A percentile compares a stretch with the other conserved stretches of the same genome.
These are phyloP conservation scores for Nymphaea colorata DNA, from an alignment of 164 flowering plant species.

Conservation along the genomic window DNA sequence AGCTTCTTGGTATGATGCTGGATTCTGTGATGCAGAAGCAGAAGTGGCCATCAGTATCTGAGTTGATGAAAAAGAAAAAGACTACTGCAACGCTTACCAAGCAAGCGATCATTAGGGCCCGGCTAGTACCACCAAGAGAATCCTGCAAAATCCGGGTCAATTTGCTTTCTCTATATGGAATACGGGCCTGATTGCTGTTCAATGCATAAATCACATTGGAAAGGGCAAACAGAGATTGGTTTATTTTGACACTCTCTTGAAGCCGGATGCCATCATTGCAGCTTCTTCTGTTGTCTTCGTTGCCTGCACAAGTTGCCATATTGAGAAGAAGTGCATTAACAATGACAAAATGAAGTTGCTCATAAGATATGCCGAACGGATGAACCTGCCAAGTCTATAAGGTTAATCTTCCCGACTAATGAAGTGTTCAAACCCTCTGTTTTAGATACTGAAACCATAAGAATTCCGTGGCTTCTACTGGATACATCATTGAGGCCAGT, in stretches of 20 bases:
- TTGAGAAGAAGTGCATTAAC: background rate
- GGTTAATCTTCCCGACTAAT: constrained; percentile 71
- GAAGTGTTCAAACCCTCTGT: constrained; percentile 24
- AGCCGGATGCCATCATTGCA: constrained; percentile 81
- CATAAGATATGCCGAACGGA: background rate
- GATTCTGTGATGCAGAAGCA: constrained; percentile 35
- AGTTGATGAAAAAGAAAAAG: background rate
- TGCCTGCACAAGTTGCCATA: constrained; percentile 33
- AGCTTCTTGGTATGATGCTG: constrained; percentile 86
- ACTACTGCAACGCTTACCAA: constrained; percentile 34
- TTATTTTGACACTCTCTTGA: constrained; percentile 88
- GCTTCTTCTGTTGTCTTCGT: constrained; percentile 83
- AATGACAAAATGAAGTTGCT: background rate
- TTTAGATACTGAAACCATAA: constrained; percentile 49
- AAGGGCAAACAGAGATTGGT: constrained; percentile 82
- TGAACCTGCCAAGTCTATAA: constrained; percentile 90
- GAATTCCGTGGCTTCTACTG: constrained; percentile 92
- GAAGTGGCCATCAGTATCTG: background rate
- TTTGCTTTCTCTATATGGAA: constrained; percentile 91
- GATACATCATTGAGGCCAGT: constrained; percentile 90
- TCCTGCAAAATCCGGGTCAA: constrained; percentile 92
- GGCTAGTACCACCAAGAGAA: constrained; percentile 85
- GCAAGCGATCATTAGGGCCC: constrained; percentile 82
- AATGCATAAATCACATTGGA: constrained; percentile 92
- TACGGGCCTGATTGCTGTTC: constrained; percentile 56